Evolutionary conservation across 1,139 yeast genomes (phyloP).

Genomic region (Casaregolazyma suthepensis): DNA sequence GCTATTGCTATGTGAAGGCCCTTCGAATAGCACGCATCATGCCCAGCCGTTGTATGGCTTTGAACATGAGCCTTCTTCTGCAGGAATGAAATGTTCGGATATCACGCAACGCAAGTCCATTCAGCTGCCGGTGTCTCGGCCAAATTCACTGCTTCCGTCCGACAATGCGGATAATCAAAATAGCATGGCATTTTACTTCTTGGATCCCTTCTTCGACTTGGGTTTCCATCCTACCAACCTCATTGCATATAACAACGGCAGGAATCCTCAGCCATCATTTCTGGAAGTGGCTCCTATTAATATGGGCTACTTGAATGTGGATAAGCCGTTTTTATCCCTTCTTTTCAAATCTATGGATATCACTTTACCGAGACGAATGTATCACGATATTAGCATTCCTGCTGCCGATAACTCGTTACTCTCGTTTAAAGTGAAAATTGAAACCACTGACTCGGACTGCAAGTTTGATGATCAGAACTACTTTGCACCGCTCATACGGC

Average conservation of each 20-base stretch:
- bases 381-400: conserved; percentile 13
- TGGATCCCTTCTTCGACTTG: conserved; percentile 2
- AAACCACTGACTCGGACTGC: conserved; percentile 5
- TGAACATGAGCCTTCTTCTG: background rate
- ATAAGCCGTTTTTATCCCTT: conserved; percentile 5
- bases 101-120: conserved; percentile 1
- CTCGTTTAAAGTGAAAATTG: conserved; percentile 15
- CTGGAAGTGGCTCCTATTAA: background rate
- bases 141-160: conserved; percentile 8
- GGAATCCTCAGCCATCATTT: background rate
- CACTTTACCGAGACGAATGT: conserved; percentile 6
- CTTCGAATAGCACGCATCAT: background rate
- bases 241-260: background rate
- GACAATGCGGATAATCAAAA: conserved; percentile 6
- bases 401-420: conserved; percentile 16
- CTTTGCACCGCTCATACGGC: conserved; percentile 60
- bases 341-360: conserved; percentile 8
- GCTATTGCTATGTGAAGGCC: conserved; percentile 2
- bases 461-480: conserved; percentile 10
- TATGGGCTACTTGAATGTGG: conserved; percentile 3
- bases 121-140: conserved; percentile 9
- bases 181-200: conserved; percentile 6
- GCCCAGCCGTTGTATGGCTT: background rate
- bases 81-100: conserved; percentile 4
- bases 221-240: conserved; percentile 1